These are phyloP conservation scores for Cornus controversa DNA, from an alignment of 148 eudicot species.

Conservation along the genomic window DNA sequence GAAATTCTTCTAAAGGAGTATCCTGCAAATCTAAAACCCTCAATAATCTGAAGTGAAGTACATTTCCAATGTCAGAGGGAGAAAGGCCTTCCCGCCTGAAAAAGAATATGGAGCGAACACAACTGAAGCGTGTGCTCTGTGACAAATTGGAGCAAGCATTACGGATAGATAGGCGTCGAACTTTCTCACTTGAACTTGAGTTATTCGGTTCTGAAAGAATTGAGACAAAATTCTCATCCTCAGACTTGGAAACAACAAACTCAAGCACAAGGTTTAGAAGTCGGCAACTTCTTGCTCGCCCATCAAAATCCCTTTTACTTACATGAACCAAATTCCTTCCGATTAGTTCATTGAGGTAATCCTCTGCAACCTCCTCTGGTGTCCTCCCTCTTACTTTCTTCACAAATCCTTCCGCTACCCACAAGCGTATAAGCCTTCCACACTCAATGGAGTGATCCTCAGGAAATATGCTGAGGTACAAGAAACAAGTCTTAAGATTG, in stretches of 20 bases:
- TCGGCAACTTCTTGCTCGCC: slow-evolving; percentile 15
- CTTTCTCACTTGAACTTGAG: not conserved
- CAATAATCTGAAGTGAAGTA: slow-evolving; percentile 6
- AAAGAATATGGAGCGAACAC: slow-evolving; percentile 20
- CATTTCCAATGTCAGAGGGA: not conserved
- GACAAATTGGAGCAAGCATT: not conserved
- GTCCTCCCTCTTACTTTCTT: not conserved
- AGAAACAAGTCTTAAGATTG: slow-evolving; percentile 28
- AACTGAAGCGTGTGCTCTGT: not conserved
- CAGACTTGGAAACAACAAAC: slow-evolving; percentile 21
- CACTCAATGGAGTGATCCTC: slow-evolving; percentile 16
- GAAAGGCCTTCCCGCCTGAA: slow-evolving; percentile 10
- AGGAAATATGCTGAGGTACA: slow-evolving; percentile 31
- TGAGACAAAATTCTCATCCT: slow-evolving; percentile 22
- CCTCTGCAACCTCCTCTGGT: slow-evolving; percentile 18
- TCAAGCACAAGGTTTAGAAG: slow-evolving; percentile 17
- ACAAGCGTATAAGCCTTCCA: slow-evolving; percentile 26
- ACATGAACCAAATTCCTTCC: slow-evolving; percentile 24
- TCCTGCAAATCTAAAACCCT: slow-evolving; percentile 29
- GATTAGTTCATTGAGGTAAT: slow-evolving; percentile 27
- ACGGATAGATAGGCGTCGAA: slow-evolving; percentile 27
- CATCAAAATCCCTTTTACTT: slow-evolving; percentile 13
- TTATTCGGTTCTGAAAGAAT: not conserved
- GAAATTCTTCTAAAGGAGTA: slow-evolving; percentile 22
- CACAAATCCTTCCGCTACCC: slow-evolving; percentile 35